A percentile compares a stretch with the other conserved stretches of the same genome.
These are phyloP conservation scores for Decorospora gaudefroyi DNA, from an alignment of 2,329 filamentous ascomycete species.

Conservation along the genomic window DNA sequence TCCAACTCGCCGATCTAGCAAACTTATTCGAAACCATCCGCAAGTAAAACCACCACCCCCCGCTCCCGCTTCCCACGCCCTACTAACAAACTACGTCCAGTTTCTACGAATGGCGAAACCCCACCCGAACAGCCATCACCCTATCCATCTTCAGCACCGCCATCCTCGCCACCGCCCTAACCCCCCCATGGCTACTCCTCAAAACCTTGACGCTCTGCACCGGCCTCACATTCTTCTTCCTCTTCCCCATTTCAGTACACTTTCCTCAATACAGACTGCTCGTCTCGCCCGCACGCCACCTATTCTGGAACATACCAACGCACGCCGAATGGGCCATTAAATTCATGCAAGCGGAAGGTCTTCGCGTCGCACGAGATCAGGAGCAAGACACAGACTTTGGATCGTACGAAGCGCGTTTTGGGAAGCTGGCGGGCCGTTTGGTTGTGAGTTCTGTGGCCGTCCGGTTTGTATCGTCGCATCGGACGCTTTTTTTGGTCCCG, in stretches of 20 bases:
- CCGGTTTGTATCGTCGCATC: conserved; percentile 21
- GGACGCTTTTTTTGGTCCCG: conserved; percentile 17
- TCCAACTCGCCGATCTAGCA: conserved; percentile 44
- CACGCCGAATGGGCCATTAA: conserved; percentile 47
- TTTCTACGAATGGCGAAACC: conserved; percentile 48
- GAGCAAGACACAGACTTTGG: conserved; percentile 21
- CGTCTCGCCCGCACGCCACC: conserved; percentile 42
- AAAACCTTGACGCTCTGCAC: conserved; percentile 35
- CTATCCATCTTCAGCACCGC: conserved; percentile 29
- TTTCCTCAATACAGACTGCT: conserved; percentile 46
- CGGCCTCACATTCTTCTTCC: conserved; percentile 42
- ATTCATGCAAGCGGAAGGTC: conserved; percentile 36
- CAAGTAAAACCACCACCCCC: conserved; percentile 26
- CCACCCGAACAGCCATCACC: conserved; percentile 30
- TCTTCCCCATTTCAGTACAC: conserved; percentile 42
- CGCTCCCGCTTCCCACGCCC: too few species aligned
- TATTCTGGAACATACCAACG: conserved; percentile 47
- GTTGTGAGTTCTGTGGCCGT: conserved; percentile 24
- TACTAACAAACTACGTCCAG: conserved; percentile 11
- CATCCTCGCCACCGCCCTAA: conserved; percentile 30
- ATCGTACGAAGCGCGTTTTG: conserved; percentile 25
- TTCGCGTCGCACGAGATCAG: conserved; percentile 9
- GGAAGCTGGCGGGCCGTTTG: conserved; percentile 22
- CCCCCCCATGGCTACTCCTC: conserved; percentile 35
- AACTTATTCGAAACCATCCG: conserved; percentile 44